Percentiles rank a stretch among this genome's conserved stretches.
Evolutionary conservation across 768 basidiomycete species (phyloP).

Genomic region (Tremella mesenterica): DNA sequence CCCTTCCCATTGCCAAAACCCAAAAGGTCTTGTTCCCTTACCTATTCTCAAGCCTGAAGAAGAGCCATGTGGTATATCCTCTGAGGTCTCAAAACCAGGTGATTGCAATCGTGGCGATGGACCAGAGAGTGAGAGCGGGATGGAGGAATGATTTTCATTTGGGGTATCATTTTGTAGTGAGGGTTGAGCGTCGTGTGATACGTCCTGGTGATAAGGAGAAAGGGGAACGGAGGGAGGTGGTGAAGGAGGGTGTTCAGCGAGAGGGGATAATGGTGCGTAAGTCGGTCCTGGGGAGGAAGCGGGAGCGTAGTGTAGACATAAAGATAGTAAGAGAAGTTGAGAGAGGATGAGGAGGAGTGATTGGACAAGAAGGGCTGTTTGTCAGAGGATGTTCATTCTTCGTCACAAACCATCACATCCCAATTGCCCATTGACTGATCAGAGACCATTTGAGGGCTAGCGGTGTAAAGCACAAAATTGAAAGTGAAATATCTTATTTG

Average conservation of each 20-base stretch:
- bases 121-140: too few relatives aligned
- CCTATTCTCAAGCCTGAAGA: not conserved
- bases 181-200: not conserved
- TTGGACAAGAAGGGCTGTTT: conserved; percentile 40
- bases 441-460: too few relatives aligned
- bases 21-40: conserved; percentile 21
- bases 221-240: too few relatives aligned
- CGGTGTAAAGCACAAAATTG: too few relatives aligned
- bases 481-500: too few relatives aligned
- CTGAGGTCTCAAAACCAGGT: too few relatives aligned
- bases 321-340: conserved; percentile 41
- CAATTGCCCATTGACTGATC: too few relatives aligned
- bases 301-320: conserved; percentile 41
- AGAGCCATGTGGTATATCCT: not conserved
- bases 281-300: not conserved
- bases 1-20: conserved; percentile 42
- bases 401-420: not conserved
- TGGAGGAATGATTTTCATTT: too few relatives aligned
- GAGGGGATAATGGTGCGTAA: conserved; percentile 31
- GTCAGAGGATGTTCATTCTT: not conserved
- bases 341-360: conserved; percentile 43
- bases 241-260: conserved; percentile 1
- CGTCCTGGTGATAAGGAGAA: too few relatives aligned
- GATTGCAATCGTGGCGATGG: too few relatives aligned
- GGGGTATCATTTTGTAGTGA: not conserved